Percentiles rank a stretch among this genome's conserved stretches.
These are phyloP conservation scores for Leccinum ochraceum DNA, from an alignment of 768 basidiomycete genomes.

Conservation along the genomic window DNA sequence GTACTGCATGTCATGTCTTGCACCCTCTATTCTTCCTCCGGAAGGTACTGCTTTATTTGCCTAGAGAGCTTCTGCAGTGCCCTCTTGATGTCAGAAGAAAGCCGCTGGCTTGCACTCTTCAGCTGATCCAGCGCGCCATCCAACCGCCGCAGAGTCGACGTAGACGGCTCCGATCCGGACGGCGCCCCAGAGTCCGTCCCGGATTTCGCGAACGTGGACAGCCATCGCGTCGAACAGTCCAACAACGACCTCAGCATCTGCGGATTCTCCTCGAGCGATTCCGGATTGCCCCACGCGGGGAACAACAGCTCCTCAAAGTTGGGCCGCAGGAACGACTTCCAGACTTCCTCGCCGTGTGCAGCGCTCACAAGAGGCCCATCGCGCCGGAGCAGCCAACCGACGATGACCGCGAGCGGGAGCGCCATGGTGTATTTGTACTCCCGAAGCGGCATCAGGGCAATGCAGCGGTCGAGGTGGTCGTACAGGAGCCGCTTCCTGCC, in stretches of 20 bases:
- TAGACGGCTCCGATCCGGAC: neutral
- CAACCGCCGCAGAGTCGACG: neutral
- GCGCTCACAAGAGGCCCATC: conserved; percentile 1
- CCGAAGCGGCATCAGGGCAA: too few relatives aligned
- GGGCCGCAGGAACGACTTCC: conserved; percentile 1
- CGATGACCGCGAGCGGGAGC: conserved; percentile 1
- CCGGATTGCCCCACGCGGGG: conserved; percentile 6
- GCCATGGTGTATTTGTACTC: conserved; percentile 2
- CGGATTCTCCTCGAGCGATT: neutral
- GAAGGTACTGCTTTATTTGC: neutral
- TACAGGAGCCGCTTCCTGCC: neutral
- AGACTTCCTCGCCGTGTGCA: neutral
- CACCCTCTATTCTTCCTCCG: neutral
- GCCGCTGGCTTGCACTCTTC: neutral
- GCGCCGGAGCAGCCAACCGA: conserved; percentile 9
- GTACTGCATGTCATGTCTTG: neutral
- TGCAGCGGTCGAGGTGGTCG: conserved; percentile 5
- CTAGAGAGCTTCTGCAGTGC: neutral
- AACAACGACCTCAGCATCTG: too few relatives aligned
- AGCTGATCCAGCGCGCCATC: neutral
- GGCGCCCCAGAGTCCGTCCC: neutral
- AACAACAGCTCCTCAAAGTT: conserved; percentile 4
- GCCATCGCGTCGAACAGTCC: conserved; percentile 12
- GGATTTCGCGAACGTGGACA: neutral
- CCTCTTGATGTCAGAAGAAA: conserved; percentile 5